These are phyloP conservation scores for Ogataea saltuana DNA, from an alignment of 805 yeast species.

Conservation along the genomic window DNA sequence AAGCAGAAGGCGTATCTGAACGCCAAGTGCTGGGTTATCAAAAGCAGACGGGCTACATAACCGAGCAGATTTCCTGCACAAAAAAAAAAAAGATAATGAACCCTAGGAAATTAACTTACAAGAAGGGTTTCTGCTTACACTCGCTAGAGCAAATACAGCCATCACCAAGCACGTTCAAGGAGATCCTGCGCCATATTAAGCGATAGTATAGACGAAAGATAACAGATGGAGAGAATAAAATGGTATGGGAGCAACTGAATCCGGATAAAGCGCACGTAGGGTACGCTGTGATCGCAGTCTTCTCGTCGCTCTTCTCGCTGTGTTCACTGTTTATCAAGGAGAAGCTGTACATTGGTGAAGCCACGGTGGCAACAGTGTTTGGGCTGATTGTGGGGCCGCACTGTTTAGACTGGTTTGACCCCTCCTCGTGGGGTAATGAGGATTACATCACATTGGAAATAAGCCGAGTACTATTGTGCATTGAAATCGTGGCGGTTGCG, in stretches of 20 bases:
- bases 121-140: too few species aligned
- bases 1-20: too few species aligned
- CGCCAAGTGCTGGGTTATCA: too few species aligned
- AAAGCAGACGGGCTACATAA: slow-evolving; percentile 9
- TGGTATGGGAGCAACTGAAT: slow-evolving; percentile 37
- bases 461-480: slow-evolving; percentile 62
- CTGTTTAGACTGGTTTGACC: slow-evolving; percentile 57
- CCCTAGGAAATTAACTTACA: neutral
- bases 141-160: neutral
- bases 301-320: slow-evolving; percentile 56
- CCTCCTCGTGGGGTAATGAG: slow-evolving; percentile 56
- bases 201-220: neutral
- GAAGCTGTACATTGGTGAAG: slow-evolving; percentile 61
- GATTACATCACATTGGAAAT: slow-evolving; percentile 57
- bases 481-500: slow-evolving; percentile 72
- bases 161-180: neutral
- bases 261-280: slow-evolving; percentile 39
- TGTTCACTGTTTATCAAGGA: slow-evolving; percentile 62
- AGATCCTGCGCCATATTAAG: too few species aligned
- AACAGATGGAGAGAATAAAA: slow-evolving; percentile 8
- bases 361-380: slow-evolving; percentile 62
- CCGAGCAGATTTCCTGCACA: neutral
- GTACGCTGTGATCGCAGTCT: slow-evolving; percentile 63
- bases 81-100: slow-evolving; percentile 1
- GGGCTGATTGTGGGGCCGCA: slow-evolving; percentile 64